These are phyloP conservation scores for Stephania japonica DNA, from an alignment of 164 flowering plant genomes.

Conservation along the genomic window DNA sequence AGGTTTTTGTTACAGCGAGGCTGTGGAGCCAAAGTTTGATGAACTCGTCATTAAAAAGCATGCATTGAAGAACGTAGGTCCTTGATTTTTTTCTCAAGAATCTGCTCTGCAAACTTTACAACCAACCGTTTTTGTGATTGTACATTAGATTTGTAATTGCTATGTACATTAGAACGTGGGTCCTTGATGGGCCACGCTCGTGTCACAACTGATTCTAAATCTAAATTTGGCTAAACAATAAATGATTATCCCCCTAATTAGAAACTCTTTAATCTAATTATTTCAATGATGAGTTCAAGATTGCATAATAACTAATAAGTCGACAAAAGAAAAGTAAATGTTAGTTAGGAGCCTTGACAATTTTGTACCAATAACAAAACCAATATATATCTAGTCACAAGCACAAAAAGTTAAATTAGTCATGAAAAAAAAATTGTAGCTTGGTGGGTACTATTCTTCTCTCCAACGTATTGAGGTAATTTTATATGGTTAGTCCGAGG, in stretches of 20 bases:
- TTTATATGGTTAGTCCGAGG: too few species aligned
- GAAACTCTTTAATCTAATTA: background rate
- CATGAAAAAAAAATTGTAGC: too few species aligned
- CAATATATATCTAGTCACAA: too few species aligned
- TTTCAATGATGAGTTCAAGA: background rate
- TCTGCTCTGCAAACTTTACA: background rate
- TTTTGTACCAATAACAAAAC: too few species aligned
- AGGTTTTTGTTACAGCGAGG: background rate
- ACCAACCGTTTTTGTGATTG: background rate
- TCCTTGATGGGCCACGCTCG: background rate
- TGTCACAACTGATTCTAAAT: background rate
- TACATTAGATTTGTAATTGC: background rate
- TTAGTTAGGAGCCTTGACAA: too few species aligned
- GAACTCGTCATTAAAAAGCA: background rate
- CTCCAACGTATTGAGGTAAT: too few species aligned
- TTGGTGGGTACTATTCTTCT: too few species aligned
- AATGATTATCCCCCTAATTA: background rate
- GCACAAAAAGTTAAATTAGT: too few species aligned
- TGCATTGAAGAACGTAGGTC: background rate
- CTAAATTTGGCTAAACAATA: background rate
- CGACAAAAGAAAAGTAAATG: too few species aligned
- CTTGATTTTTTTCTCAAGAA: background rate
- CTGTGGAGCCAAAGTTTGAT: background rate
- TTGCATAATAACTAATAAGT: background rate
- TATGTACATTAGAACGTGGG: too few species aligned